Conservation (phyloP, 2,329 filamentous ascomycete genomes). For the Diaporthe australafricana region DNA sequence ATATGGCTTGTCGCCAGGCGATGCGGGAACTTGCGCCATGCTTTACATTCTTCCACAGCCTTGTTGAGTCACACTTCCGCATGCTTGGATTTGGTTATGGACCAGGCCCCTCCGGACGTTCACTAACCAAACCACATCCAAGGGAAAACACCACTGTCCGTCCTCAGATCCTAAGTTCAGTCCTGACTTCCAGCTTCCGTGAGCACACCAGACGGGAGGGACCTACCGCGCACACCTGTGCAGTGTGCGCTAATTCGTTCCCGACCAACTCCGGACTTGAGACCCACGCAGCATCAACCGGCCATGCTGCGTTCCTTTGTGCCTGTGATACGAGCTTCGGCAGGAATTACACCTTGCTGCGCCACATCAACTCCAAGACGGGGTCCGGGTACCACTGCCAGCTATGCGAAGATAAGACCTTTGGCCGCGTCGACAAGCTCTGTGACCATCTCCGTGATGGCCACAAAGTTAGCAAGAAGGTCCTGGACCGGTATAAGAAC, state of each 20-base stretch:
- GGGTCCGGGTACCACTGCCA: neutral
- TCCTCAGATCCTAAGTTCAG: neutral
- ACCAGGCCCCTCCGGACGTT: neutral
- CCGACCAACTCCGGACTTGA: slow-evolving; percentile 10
- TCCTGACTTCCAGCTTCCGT: neutral
- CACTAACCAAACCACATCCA: neutral
- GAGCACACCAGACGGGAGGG: slow-evolving; percentile 8
- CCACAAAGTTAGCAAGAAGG: slow-evolving; percentile 13
- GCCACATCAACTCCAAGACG: slow-evolving; percentile 9
- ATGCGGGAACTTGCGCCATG: neutral
- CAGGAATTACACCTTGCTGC: neutral
- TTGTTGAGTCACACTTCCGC: neutral
- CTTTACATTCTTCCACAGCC: neutral
- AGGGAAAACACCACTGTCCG: neutral
- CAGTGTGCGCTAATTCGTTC: neutral
- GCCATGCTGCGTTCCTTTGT: neutral
- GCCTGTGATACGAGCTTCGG: neutral
- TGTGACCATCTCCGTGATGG: slow-evolving; percentile 7
- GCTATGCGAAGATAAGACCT: neutral
- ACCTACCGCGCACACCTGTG: neutral
- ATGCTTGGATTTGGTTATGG: neutral
- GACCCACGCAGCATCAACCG: neutral
- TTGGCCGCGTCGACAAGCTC: neutral
- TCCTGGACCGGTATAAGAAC: neutral
- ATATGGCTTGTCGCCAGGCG: neutral